phyloP scores from a whole-genome alignment of 2,329 filamentous ascomycete genomes.

The Zymoseptoria brevis region DNA sequence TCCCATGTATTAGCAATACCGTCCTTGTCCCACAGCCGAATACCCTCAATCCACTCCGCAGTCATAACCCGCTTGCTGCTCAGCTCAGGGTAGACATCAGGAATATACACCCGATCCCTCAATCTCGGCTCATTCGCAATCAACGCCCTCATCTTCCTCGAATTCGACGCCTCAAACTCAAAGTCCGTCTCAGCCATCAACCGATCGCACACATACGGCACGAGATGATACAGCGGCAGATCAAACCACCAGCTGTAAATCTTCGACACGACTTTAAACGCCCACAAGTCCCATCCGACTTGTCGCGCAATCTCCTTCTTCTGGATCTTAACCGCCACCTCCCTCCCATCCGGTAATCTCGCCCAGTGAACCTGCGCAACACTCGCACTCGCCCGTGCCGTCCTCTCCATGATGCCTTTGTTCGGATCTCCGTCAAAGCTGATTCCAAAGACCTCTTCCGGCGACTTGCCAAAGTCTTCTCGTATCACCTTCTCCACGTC shows the following conservation, averaged over 20 bases:
- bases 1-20: slow-evolving; percentile 69
- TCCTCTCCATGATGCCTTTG: slow-evolving; percentile 62
- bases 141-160: slow-evolving; percentile 70
- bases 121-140: slow-evolving; percentile 69
- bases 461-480: slow-evolving; percentile 78
- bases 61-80: slow-evolving; percentile 80
- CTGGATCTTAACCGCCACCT: slow-evolving; percentile 94
- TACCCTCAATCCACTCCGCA: slow-evolving; percentile 95
- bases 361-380: slow-evolving; percentile 98
- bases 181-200: slow-evolving; percentile 92
- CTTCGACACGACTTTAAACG: slow-evolving; percentile 79
- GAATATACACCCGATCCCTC: slow-evolving; percentile 76
- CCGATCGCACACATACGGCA: slow-evolving; percentile 90
- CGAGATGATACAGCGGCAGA: slow-evolving; percentile 81
- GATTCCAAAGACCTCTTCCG: slow-evolving; percentile 87
- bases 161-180: slow-evolving; percentile 80
- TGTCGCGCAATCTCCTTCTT: slow-evolving; percentile 89
- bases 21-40: slow-evolving; percentile 85
- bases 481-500: slow-evolving; percentile 78
- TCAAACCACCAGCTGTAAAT: slow-evolving; percentile 85
- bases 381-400: slow-evolving; percentile 71
- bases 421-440: slow-evolving; percentile 53
- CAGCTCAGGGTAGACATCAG: slow-evolving; percentile 72
- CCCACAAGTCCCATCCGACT: slow-evolving; percentile 90
- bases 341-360: slow-evolving; percentile 70